Conservation (phyloP, 768 basidiomycete species). For the Trametes maxima region DNA sequence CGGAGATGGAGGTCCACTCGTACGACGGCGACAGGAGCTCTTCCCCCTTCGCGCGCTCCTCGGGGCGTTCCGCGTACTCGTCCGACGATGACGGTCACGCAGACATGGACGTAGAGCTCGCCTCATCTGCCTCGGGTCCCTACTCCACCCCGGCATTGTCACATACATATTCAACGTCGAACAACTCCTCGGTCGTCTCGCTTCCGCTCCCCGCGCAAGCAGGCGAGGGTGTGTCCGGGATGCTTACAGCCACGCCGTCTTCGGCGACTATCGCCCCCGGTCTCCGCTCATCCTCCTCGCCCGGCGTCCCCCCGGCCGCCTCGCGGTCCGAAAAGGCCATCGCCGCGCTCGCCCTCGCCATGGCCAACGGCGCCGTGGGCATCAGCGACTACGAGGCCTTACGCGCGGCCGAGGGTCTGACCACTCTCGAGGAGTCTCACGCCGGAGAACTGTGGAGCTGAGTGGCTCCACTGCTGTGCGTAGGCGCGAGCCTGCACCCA, state of each 20-base stretch:
- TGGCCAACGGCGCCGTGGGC: conserved; percentile 66
- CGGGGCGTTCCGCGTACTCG: conserved; percentile 33
- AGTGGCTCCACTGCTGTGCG: not conserved
- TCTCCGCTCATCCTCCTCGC: not conserved
- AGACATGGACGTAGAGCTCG: conserved; percentile 19
- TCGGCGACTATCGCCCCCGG: conserved; percentile 1
- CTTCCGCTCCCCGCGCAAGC: conserved; percentile 32
- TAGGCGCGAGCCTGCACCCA: conserved; percentile 1
- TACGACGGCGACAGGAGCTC: conserved; percentile 33
- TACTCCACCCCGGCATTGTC: conserved; percentile 39
- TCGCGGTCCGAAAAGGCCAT: conserved; percentile 61
- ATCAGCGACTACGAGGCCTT: conserved; percentile 58
- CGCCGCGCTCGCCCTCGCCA: conserved; percentile 57
- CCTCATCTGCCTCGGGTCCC: conserved; percentile 20
- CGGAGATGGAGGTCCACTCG: conserved; percentile 21
- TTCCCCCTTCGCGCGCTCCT: conserved; percentile 34
- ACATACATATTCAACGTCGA: conserved; percentile 39
- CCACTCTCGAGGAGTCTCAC: conserved; percentile 44
- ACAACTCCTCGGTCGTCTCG: conserved; percentile 44
- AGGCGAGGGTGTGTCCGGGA: not conserved
- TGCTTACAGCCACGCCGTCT: not conserved
- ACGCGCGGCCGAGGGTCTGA: conserved; percentile 39
- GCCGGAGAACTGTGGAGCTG: conserved; percentile 64
- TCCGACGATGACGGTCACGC: conserved; percentile 39
- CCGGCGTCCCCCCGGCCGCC: conserved; percentile 33